These are phyloP conservation scores for Chionographis japonica DNA, from an alignment of 106 monocot species.

Conservation along the genomic window DNA sequence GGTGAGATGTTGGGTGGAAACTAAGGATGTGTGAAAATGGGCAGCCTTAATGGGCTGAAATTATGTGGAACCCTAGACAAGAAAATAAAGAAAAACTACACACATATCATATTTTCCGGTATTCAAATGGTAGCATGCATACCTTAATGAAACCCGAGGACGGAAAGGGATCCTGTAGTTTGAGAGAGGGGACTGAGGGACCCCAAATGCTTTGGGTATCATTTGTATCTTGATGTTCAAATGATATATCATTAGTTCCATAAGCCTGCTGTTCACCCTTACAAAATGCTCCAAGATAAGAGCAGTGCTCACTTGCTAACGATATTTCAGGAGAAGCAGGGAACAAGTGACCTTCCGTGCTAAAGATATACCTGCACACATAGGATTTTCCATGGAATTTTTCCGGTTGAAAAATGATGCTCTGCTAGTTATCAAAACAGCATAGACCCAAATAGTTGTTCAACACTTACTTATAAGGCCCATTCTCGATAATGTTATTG, in stretches of 20 bases:
- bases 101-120: background rate
- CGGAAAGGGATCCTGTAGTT: conserved; percentile 21
- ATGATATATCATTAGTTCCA: conserved; percentile 9
- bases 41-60: background rate
- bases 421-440: background rate
- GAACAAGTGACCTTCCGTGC: conserved; percentile 90
- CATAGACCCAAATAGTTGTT: background rate
- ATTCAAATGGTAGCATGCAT: conserved; percentile 2
- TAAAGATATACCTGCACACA: conserved; percentile 78
- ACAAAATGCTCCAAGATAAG: conserved; percentile 90
- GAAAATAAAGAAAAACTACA: background rate
- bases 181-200: conserved; percentile 5
- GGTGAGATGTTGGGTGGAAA: too few species aligned
- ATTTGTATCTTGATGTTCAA: conserved; percentile 49
- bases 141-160: conserved; percentile 60
- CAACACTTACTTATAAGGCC: conserved; percentile 79
- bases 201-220: conserved; percentile 19
- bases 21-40: too few species aligned
- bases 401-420: background rate
- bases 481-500: conserved; percentile 92
- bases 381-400: background rate
- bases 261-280: conserved; percentile 27
- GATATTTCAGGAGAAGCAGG: conserved; percentile 92
- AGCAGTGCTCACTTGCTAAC: conserved; percentile 75
- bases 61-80: background rate